Conservation (phyloP, 2,329 filamentous ascomycete genomes). For the Pyricularia pennisetigena region DNA sequence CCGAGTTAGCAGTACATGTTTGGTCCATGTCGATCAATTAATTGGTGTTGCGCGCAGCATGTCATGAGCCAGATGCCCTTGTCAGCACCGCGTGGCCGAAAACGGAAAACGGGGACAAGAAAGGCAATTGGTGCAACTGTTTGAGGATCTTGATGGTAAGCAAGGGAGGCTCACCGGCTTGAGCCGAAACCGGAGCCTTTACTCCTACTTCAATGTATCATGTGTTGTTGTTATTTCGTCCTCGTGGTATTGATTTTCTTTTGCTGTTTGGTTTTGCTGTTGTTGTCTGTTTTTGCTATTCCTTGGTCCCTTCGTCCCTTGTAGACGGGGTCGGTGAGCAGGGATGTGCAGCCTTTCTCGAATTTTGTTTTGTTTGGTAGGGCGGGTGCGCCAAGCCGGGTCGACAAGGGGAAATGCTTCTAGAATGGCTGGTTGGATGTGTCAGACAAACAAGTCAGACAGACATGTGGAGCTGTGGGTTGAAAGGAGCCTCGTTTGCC, state of each 20-base stretch:
- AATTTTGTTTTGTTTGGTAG: not conserved
- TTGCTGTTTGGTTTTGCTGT: too few species aligned
- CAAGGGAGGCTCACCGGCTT: not conserved
- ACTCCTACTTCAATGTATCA: not conserved
- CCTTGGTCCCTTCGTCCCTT: not conserved
- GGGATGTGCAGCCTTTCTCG: not conserved
- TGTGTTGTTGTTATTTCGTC: not conserved
- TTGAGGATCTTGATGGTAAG: not conserved
- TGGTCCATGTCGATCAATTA: not conserved
- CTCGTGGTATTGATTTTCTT: not conserved
- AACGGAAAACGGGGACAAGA: not conserved
- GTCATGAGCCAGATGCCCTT: not conserved
- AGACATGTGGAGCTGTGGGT: not conserved
- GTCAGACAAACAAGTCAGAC: not conserved
- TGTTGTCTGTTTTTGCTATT: not conserved
- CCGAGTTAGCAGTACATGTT: not conserved
- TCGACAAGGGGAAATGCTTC: not conserved
- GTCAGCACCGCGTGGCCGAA: not conserved
- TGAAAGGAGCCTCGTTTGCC: not conserved
- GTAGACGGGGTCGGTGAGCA: not conserved
- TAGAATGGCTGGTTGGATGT: not conserved
- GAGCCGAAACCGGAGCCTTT: not conserved
- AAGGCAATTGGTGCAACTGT: not conserved
- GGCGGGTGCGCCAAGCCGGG: not conserved
- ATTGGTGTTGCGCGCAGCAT: not conserved